Evolutionary conservation across 441 rosid genomes (phyloP).

Genomic region (Populus hybrid): DNA sequence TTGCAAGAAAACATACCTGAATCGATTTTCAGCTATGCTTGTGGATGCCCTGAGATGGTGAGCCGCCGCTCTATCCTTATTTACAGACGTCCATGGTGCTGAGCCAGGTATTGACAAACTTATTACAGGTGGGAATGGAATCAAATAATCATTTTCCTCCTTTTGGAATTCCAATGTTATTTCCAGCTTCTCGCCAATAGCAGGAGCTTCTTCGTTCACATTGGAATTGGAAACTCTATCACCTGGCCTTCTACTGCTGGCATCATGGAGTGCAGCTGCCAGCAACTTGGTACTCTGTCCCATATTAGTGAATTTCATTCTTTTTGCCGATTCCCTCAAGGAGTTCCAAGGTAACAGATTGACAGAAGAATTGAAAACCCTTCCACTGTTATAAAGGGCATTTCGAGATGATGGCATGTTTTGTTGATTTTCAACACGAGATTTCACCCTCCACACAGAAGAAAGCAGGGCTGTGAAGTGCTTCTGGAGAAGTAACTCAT

Average conservation of each 20-base stretch:
- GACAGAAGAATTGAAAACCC: constrained; percentile 37
- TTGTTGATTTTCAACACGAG: constrained; percentile 29
- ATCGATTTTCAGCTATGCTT: constrained; percentile 65
- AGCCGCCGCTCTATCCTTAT: constrained; percentile 34
- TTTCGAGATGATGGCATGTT: constrained; percentile 41
- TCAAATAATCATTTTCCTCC: constrained; percentile 41
- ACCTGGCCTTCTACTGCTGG: constrained; percentile 35
- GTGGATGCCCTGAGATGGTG: constrained; percentile 43
- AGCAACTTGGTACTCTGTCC: constrained; percentile 51
- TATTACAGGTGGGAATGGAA: constrained; percentile 56
- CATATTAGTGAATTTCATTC: constrained; percentile 57
- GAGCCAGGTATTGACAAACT: constrained; percentile 54
- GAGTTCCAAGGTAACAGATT: constrained; percentile 36
- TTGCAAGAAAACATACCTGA: constrained; percentile 49
- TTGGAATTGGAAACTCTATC: constrained; percentile 38
- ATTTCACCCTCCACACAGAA: constrained; percentile 65
- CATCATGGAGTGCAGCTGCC: constrained; percentile 70
- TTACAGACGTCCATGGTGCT: constrained; percentile 28
- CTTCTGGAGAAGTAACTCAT: constrained; percentile 86
- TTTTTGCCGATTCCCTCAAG: constrained; percentile 41
- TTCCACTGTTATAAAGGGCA: constrained; percentile 51
- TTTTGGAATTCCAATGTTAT: constrained; percentile 66
- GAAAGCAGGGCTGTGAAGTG: constrained; percentile 89
- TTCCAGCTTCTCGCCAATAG: constrained; percentile 48
- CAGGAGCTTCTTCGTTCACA: constrained; percentile 42